These are phyloP conservation scores for Mycena belliarum DNA, from an alignment of 768 basidiomycete species.

Conservation along the genomic window DNA sequence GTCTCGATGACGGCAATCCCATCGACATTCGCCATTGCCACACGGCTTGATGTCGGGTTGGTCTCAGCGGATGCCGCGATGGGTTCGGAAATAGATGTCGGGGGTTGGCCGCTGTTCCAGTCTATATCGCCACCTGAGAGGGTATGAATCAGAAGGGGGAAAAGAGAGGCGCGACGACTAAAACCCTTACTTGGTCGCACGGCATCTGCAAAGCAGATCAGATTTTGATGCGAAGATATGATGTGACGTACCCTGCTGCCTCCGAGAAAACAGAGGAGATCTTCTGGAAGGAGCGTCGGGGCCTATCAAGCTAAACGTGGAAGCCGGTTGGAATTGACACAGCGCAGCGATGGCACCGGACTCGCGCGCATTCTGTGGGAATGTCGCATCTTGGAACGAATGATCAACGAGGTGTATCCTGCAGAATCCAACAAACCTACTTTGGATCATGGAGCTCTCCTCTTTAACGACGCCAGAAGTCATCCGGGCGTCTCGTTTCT, in stretches of 20 bases:
- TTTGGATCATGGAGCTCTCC: neutral
- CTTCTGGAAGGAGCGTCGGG: neutral
- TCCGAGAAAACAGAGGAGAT: neutral
- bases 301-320: neutral
- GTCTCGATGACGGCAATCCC: neutral
- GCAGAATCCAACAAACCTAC: neutral
- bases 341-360: conserved; percentile 5
- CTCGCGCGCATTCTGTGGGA: conserved; percentile 6
- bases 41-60: neutral
- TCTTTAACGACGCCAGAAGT: conserved; percentile 6
- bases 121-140: neutral
- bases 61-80: neutral
- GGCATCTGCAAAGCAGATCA: neutral
- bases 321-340: conserved; percentile 7
- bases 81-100: neutral
- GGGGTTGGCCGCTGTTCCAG: neutral
- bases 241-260: conserved; percentile 1
- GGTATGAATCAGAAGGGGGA: neutral
- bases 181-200: conserved; percentile 1
- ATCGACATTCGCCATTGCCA: conserved; percentile 11
- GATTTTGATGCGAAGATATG: too few species aligned
- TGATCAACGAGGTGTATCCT: neutral
- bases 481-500: conserved; percentile 1
- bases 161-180: neutral
- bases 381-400: neutral